Conservation (phyloP, 2,329 filamentous ascomycete genomes). For the Colletotrichum australisinense region DNA sequence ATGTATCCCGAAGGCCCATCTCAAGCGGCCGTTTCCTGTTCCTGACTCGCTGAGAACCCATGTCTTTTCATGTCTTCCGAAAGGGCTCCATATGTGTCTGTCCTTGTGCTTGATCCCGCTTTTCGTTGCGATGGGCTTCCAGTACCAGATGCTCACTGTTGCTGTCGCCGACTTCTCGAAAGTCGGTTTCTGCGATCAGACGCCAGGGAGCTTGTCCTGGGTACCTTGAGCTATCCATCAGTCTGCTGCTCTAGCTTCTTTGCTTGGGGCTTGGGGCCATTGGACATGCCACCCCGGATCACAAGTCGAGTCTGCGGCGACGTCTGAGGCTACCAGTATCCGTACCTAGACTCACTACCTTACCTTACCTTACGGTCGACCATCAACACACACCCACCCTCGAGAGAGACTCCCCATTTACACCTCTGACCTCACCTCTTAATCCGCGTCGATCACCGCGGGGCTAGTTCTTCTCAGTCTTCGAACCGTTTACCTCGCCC, state of each 20-base stretch:
- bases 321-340: conserved; percentile 25
- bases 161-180: conserved; percentile 27
- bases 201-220: conserved; percentile 33
- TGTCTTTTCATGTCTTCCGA: conserved; percentile 14
- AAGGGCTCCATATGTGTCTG: conserved; percentile 14
- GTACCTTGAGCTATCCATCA: conserved; percentile 26
- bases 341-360: too few relatives aligned
- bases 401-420: conserved; percentile 29
- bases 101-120: conserved; percentile 31
- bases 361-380: background rate
- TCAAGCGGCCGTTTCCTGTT: conserved; percentile 34
- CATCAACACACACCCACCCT: conserved; percentile 32
- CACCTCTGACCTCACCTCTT: conserved; percentile 36
- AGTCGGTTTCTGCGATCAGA: conserved; percentile 33
- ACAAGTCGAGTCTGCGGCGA: conserved; percentile 29
- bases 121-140: conserved; percentile 33
- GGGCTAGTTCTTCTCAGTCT: conserved; percentile 17
- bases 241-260: conserved; percentile 22
- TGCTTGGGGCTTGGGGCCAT: conserved; percentile 16
- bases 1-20: conserved; percentile 26
- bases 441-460: conserved; percentile 32
- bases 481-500: conserved; percentile 8
- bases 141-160: conserved; percentile 11
- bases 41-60: conserved; percentile 34
- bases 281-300: conserved; percentile 33